Evolutionary conservation across 129 eudicot species (phyloP), one percentile per base, ranked within the genome.

Genomic region (Flaveria linearis): DNA sequence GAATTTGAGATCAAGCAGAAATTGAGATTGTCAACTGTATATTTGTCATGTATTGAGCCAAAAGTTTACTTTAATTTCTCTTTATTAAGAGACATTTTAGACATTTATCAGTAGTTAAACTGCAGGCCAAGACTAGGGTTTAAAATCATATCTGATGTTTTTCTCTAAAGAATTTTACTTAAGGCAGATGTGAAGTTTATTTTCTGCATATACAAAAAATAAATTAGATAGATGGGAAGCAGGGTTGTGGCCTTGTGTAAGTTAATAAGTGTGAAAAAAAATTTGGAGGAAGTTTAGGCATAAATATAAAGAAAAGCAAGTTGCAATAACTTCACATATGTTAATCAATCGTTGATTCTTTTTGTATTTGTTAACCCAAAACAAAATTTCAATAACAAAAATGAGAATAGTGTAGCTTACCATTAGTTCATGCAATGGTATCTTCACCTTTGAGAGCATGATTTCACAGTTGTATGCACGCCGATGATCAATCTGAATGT

Each of bases 391-490:
- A 61, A 20, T 6, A 33, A 56, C 26, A 77, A 53, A 43, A 81
- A 61, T 18, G 72, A 73, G 68, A 25, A 46, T 57, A 76, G 53
- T 60, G 76, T 33, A 28, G 82, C 89, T 78, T 88, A 94, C 99
- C 99, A 89, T 86, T 71, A 94, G 75, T 77, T 89, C 99, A 78
- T 88, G 84, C 87, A 94, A 63, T 61, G 99, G 99, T 68, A 94
- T 83, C 88, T 94, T 94, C 65, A 94, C 93, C 82, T 91, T 91
- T 72, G 97, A 71, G 69, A 94, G 96, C 99, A 94, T 94, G 74
- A 94, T 94, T 84, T 94, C 99, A 80, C 99, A 94, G 74, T 94
- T 94, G 84, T 89, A 85, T 81, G 99, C 99, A 83, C 99, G 76
- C 76, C 96, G 82, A 20, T 81, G 90, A 69, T 94, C 99, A 85